Evolutionary conservation across 2,329 filamentous ascomycete genomes (phyloP), one percentile per base, ranked within the genome.

Genomic region (Chaetomium sp.): DNA sequence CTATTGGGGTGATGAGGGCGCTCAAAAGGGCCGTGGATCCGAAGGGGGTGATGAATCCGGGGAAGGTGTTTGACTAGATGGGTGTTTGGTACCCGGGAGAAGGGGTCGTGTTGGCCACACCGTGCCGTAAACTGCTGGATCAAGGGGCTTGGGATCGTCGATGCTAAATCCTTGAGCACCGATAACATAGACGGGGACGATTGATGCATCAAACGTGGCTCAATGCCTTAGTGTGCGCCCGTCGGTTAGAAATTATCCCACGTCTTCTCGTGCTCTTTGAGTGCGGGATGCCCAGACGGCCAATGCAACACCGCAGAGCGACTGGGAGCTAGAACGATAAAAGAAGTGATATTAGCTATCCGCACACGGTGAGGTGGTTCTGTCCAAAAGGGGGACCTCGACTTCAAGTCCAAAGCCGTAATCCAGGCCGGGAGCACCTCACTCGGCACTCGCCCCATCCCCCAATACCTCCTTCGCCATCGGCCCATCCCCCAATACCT

Each of bases 1-100:
- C 87, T 1, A 85, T 90, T 29, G 85, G 87, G 75, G 76, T 86
- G 45, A 90, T 90, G 88, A 81, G 87, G 70, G 84, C 82, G 75
- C 76, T 88, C 67, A 89, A 89, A 76, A 75, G 80, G 64, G 82
- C 85, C 3, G 85, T 87, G 63, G 86, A 89, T 72, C 86, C 86
- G 9, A 75, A 84, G 45, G 80, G 80, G 70, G 68, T 82, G 10
- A 72, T 79, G 65, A 82, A 82, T 63, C 79, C 78, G 25, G 80
- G 81, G 25, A 82, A 82, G 71, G 75, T 82, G 27, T 72, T 74
- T 65, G 69, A 73, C 50, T 66, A 56, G 21, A 19, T 13, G 5
- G 21, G 6, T 27, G 10, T 35, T 16, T 35, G 12, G 29, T 16
- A 4, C 9, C 9, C 4, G n/a, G 31, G n/a, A 19, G 10, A 12